phyloP scores from a whole-genome alignment of 306 rosid genomes.

The Rubus idaeus region DNA sequence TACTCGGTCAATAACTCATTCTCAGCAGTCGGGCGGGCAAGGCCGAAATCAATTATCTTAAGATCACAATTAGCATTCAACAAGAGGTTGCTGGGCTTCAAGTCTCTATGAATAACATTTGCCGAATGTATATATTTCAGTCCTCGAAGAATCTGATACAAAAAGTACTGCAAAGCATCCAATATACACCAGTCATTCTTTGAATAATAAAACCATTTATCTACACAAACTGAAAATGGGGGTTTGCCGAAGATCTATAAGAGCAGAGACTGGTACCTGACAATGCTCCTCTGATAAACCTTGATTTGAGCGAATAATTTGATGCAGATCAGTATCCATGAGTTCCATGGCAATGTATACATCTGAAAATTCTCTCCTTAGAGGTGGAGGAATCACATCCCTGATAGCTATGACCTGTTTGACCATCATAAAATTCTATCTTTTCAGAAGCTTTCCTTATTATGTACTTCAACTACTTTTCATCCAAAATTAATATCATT shows the following conservation, averaged over 20 bases:
- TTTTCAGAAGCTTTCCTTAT: neutral
- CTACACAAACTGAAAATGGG: constrained; percentile 3
- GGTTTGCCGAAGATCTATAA: neutral
- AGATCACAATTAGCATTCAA: constrained; percentile 89
- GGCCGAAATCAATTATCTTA: constrained; percentile 95
- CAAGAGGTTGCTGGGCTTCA: constrained; percentile 90
- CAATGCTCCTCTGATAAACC: constrained; percentile 87
- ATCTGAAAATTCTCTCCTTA: constrained; percentile 84
- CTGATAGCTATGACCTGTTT: constrained; percentile 74
- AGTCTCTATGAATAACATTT: constrained; percentile 87
- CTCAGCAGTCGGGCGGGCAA: constrained; percentile 83
- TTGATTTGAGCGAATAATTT: constrained; percentile 93
- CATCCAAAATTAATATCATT: neutral
- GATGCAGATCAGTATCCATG: constrained; percentile 98
- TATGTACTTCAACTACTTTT: neutral
- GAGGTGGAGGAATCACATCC: constrained; percentile 92
- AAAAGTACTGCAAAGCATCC: constrained; percentile 80
- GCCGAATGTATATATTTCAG: constrained; percentile 91
- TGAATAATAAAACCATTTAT: neutral
- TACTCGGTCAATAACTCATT: constrained; percentile 89
- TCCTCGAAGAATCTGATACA: constrained; percentile 97
- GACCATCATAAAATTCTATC: constrained; percentile 29
- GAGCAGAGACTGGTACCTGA: constrained; percentile 46
- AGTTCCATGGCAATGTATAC: constrained; percentile 78
- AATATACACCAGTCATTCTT: constrained; percentile 26